Evolutionary conservation across 805 yeast species (phyloP), one percentile per base, ranked within the genome.

Genomic region (Pichia cephalocereana): DNA sequence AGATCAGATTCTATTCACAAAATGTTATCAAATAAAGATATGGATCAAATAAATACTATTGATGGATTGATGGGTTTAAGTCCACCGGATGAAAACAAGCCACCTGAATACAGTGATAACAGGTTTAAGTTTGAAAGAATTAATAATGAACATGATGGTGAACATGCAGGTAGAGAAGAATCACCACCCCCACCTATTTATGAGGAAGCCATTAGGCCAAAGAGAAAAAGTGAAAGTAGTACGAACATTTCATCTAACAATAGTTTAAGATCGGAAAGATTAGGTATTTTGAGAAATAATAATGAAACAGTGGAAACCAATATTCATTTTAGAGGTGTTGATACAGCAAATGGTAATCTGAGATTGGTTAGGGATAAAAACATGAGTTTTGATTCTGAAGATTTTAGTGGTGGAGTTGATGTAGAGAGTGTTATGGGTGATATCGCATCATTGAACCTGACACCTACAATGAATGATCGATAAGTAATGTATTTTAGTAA

Each of bases 171-270:
- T 15, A 6, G 10, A 3, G 23, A 27, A 1, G 26, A 6, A 11
- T 12, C 15, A 14, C 37, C 11, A 10, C 55, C 52, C 27, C 55
- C 63, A 17, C 66, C 67, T 19, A 48, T 61, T 1, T 63, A 62
- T 47, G 61, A 63, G 41, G 46, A 55, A 8, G 58, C 57, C 2
- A 12, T 44, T 6, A 23, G 11, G 48, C 31, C 26, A 40, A 43
- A 36, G 30, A 8, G 46, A 27, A 2, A 27, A 15, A 15, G 18
- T 15, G 17, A 34, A 15, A 15, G 37, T 3, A 8, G 9, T 34
- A 34, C 2, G 6, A 34, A 34, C 12, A 15, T 34, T 4, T 34
- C 37, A 34, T 34, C 32, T n/a, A 27, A 27, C 26, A 11, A 26
- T 10, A 45, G 51, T 58, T 12, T 48, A 39, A 31, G 48, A 54